A percentile compares a stretch with the other conserved stretches of the same genome.
These are phyloP conservation scores for Xanthoceras sorbifolium DNA, from an alignment of 345 rosid genomes.

Conservation along the genomic window DNA sequence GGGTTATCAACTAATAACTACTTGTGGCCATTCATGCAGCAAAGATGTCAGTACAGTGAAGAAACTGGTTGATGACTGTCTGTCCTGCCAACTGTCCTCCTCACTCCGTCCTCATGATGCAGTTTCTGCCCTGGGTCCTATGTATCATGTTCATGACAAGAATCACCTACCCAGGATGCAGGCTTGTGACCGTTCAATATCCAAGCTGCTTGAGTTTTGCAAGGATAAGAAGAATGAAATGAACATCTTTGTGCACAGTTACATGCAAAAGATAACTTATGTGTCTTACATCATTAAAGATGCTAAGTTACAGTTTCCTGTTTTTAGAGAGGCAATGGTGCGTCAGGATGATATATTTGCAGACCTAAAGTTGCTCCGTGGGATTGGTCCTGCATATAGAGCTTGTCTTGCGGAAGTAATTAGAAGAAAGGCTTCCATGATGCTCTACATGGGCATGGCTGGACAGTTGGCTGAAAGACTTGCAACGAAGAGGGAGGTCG, in stretches of 20 bases:
- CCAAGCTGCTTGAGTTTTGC: slow-evolving; percentile 72
- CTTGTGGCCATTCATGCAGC: slow-evolving; percentile 55
- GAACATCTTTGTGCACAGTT: slow-evolving; percentile 79
- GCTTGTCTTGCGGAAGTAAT: slow-evolving; percentile 96
- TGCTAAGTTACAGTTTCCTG: slow-evolving; percentile 90
- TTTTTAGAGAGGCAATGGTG: slow-evolving; percentile 89
- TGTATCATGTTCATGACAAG: slow-evolving; percentile 97
- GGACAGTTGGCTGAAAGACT: slow-evolving; percentile 96
- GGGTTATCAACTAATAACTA: slow-evolving; percentile 27
- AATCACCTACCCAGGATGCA: slow-evolving; percentile 85
- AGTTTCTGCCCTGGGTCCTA: slow-evolving; percentile 98
- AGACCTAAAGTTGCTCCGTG: slow-evolving; percentile 70
- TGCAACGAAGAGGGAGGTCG: slow-evolving; percentile 82
- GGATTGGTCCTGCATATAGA: slow-evolving; percentile 90
- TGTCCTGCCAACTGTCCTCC: slow-evolving; percentile 76
- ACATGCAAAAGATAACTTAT: slow-evolving; percentile 78
- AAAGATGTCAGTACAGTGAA: slow-evolving; percentile 93
- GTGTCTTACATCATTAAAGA: slow-evolving; percentile 77
- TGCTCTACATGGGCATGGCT: slow-evolving; percentile 98
- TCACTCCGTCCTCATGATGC: slow-evolving; percentile 98
- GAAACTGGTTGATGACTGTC: slow-evolving; percentile 92
- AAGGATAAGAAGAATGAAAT: slow-evolving; percentile 82
- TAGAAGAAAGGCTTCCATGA: slow-evolving; percentile 91
- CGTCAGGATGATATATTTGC: slow-evolving; percentile 74
- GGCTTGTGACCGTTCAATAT: slow-evolving; percentile 57